Base-by-base conservation (phyloP, 2,329 filamentous ascomycete species). In the Pseudohalonectria lignicola region DNA sequence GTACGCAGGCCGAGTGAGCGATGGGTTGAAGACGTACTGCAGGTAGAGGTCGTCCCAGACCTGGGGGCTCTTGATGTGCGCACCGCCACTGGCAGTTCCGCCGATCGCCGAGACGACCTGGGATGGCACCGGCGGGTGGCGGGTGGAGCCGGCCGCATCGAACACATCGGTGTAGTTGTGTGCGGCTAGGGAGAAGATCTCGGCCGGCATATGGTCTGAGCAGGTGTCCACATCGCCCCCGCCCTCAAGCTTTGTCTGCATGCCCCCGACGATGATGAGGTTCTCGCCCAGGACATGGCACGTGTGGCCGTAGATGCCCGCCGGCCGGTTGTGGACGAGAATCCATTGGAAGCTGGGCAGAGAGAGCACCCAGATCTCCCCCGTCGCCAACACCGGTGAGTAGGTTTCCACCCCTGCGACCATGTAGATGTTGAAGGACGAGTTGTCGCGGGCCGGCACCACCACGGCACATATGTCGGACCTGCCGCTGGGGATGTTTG, bases 61-160 rank as follows among this genome's bases (percentile, higher is more conserved):
- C 4, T 39, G 25, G 15, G 49, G 47, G 3, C 25, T 39, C 4
- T 31, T 42, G 13, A 43, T 44, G 44, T 40, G 29, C 2, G 66
- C 45, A 59, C 59, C 49, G 48, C 63, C 41, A 52, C 54, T 37
- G 49, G 51, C 31, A 55, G 60, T 39, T 50, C 63, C 36, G 57
- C 60, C 51, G 61, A 64, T 47, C 62, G 61, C 43, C 61, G 62
- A 43, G 64, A 65, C 52, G 58, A 60, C 44, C 61, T 63, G 51
- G 66, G 70, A 53, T 62, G 59, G 49, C 53, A 66, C 52, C 61
- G 64, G 52, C 57, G 62, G 30, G 48, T 53, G 3, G 5, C 46
- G 36, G 11, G 31, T 39, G 2, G 48, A 44, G 12, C 45, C 48
- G 3, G 30, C 42, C 47, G 47, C 34, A 42, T 53, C 39, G 45